Evolutionary conservation across 257 asterid species (phyloP).

Genomic region (Rehmannia glutinosa): DNA sequence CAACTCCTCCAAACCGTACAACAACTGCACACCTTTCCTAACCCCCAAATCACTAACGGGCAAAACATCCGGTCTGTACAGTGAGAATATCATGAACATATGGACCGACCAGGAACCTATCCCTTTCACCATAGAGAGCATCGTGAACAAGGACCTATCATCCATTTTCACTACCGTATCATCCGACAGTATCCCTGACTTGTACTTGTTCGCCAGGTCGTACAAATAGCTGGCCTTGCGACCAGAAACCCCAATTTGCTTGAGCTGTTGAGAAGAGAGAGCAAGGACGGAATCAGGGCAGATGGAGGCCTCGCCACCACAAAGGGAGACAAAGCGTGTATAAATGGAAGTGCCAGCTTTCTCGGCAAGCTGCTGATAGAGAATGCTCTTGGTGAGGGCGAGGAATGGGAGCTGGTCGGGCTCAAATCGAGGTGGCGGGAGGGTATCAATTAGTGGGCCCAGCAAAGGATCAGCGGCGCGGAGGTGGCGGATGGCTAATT

Average conservation of each 20-base stretch:
- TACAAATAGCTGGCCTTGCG: slow-evolving; percentile 81
- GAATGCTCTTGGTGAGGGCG: slow-evolving; percentile 74
- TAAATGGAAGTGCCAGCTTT: slow-evolving; percentile 85
- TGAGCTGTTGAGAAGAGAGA: slow-evolving; percentile 74
- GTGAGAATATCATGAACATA: slow-evolving; percentile 92
- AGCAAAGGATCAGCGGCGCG: slow-evolving; percentile 64
- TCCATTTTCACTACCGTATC: slow-evolving; percentile 85
- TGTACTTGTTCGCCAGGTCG: slow-evolving; percentile 77
- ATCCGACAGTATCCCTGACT: slow-evolving; percentile 77
- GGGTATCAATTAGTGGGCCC: slow-evolving; percentile 50
- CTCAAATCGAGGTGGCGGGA: slow-evolving; percentile 61
- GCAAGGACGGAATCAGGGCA: slow-evolving; percentile 67
- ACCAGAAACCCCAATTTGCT: slow-evolving; percentile 89
- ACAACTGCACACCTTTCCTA: slow-evolving; percentile 87
- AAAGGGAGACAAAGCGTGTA: slow-evolving; percentile 70
- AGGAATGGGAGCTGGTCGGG: slow-evolving; percentile 59
- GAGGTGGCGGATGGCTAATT: slow-evolving; percentile 59
- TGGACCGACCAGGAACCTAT: slow-evolving; percentile 98
- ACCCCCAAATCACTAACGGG: slow-evolving; percentile 94
- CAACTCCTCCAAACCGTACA: slow-evolving; percentile 77
- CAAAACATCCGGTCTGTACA: slow-evolving; percentile 92
- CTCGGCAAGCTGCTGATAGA: slow-evolving; percentile 82
- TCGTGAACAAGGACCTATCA: slow-evolving; percentile 77
- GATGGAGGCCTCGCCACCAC: slow-evolving; percentile 66
- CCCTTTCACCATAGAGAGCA: slow-evolving; percentile 98